Evolutionary conservation across 169 alveolate genomes (phyloP).

Genomic region (Plasmodium knowlesi): DNA sequence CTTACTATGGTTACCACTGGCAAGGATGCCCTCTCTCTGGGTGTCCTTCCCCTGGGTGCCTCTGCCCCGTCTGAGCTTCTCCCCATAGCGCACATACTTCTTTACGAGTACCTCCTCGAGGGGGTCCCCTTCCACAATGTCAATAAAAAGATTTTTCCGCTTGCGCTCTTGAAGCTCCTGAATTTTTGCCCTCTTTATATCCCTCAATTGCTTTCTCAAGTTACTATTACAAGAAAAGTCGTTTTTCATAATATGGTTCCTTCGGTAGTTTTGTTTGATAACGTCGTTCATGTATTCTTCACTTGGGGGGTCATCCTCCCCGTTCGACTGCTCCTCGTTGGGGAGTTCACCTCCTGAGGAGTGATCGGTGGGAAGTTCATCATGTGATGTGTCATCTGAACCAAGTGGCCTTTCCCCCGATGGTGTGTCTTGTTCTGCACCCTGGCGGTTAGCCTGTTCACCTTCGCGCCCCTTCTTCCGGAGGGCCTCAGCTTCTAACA

Average conservation of each 20-base stretch:
- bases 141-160: slow-evolving; percentile 45
- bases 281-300: neutral
- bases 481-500: slow-evolving; percentile 36
- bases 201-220: slow-evolving; percentile 45
- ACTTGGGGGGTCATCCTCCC: neutral
- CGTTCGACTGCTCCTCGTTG: neutral
- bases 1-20: neutral
- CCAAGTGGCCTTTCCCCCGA: neutral
- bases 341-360: neutral
- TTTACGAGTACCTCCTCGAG: slow-evolving; percentile 26
- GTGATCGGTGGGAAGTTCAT: neutral
- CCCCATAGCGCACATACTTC: neutral
- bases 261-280: slow-evolving; percentile 28
- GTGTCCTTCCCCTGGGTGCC: neutral
- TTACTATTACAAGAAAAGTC: slow-evolving; percentile 36
- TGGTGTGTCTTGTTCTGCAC: neutral
- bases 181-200: slow-evolving; percentile 30
- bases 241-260: slow-evolving; percentile 18
- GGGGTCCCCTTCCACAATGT: slow-evolving; percentile 30
- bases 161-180: slow-evolving; percentile 14
- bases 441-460: neutral
- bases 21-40: neutral
- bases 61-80: slow-evolving; percentile 9
- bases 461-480: neutral
- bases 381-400: neutral